Evolutionary conservation across 2,329 filamentous ascomycete species (phyloP), one percentile per base, ranked within the genome.

Genomic region (Neopestalotiopsis sp.): DNA sequence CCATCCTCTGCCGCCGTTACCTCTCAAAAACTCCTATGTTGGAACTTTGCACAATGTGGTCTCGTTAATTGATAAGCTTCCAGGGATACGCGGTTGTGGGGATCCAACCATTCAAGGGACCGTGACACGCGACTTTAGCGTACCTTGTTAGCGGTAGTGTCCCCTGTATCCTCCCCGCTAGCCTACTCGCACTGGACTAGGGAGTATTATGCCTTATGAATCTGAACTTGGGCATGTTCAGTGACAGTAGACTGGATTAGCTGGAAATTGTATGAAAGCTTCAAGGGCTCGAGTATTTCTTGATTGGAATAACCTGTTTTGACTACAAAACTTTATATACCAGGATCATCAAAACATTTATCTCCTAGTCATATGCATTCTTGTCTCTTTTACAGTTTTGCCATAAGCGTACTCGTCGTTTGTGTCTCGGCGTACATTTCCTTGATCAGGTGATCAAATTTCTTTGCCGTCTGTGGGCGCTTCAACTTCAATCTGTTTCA

Each of bases 351-450:
- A 28, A 28, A 3, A 3, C 3, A 28, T 28, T 28, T 28, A 28
- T 38, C 34, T 3, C 34, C 34, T 38, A 2, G 34, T 7, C 34
- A 9, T 38, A 38, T 38, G 6, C 3, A 7, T 7, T 4, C 34
- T 38, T 38, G 3, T 4, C 5, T 20, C 17, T 4, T n/a, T 9
- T 53, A 53, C 0, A 53, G 17, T n/a, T 53, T 53, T 10, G 45
- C 45, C 45, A 53, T 24, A 4, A 53, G 45, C n/a, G 45, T 17
- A 9, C 45, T 53, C 45, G 17, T 53, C 45, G n/a, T 53, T 61
- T 30, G n/a, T 12, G 32, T 61, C 57, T 61, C 57, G 24, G 14
- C 57, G 57, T 61, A 61, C 57, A 61, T 61, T 24, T 61, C 57
- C 32, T 61, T 30, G 57, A 61, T 61, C 13, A 38, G 28, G 32